phyloP scores from a whole-genome alignment of 2,329 filamentous ascomycete species.

The Epichloe hybrida region DNA sequence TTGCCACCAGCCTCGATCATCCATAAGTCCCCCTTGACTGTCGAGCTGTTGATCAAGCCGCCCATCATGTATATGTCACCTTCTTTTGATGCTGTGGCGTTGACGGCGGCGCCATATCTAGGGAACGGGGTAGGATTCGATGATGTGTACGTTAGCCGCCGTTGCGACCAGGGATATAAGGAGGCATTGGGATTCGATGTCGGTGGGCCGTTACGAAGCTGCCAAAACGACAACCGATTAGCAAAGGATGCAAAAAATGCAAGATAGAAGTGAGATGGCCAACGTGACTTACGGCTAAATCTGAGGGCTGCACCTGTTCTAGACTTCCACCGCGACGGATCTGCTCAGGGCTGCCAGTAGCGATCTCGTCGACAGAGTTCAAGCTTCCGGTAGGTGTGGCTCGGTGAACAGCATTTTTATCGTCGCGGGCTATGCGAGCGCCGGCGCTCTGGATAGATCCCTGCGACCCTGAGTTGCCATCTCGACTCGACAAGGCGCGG shows the following conservation, averaged over 20 bases:
- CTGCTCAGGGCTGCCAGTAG: constrained; percentile 51
- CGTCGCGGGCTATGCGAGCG: constrained; percentile 33
- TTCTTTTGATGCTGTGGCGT: constrained; percentile 84
- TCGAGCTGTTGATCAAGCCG: constrained; percentile 84
- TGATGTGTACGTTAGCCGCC: constrained; percentile 72
- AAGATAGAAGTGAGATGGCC: neutral
- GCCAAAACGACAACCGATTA: constrained; percentile 4
- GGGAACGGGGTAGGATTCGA: constrained; percentile 80
- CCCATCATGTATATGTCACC: constrained; percentile 98
- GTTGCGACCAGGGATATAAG: constrained; percentile 92
- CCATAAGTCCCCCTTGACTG: constrained; percentile 91
- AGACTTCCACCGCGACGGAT: constrained; percentile 38
- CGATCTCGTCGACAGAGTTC: constrained; percentile 51
- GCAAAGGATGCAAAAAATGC: neutral
- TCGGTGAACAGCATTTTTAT: constrained; percentile 41
- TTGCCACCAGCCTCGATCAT: constrained; percentile 85
- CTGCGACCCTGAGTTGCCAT: constrained; percentile 34
- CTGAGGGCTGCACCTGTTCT: constrained; percentile 30
- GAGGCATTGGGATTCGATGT: constrained; percentile 53
- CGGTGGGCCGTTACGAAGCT: constrained; percentile 43
- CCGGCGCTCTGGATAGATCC: constrained; percentile 35
- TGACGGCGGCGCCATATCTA: constrained; percentile 92
- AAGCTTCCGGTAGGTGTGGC: constrained; percentile 67
- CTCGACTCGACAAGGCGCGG: constrained; percentile 41
- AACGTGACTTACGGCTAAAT: constrained; percentile 28